Evolutionary conservation across 2,329 filamentous ascomycete genomes (phyloP), one percentile per base, ranked within the genome.

Genomic region (Stylonectria norvegica): DNA sequence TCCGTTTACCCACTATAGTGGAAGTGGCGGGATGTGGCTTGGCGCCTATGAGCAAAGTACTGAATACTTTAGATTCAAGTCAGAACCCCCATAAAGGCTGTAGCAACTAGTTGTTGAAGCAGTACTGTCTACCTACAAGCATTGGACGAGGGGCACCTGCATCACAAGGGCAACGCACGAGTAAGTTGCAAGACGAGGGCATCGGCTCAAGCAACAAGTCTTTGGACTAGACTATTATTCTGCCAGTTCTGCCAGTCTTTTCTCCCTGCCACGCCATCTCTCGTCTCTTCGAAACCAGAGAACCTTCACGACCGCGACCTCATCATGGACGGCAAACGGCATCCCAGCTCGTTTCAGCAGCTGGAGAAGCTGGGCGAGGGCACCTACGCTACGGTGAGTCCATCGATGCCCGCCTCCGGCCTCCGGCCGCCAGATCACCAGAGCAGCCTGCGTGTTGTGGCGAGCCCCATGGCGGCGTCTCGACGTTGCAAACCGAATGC

Each of bases 301-400:
- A 25, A 8, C 22, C 23, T 19, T 17, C 17, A 17, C 5, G 29
- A 15, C 34, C 30, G 34, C 28, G 38, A 15, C 35, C 33, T 50
- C 56, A 64, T 45, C 46, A 97, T 97, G 91, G 91, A 96, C 69
- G 86, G 87, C 61, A 87, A 94, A 66, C 77, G 86, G 60, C 89
- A 96, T 60, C 90, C 91, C 41, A 95, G 86, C 71, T 97, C 91
- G 48, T 98, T 98, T 75, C 91, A 97, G 78, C 93, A 97, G 81
- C 79, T 97, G 65, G 93, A 98, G 70, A 98, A 91, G 85, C 79
- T 98, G 53, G 93, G 93, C 60, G 93, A 98, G 73, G 93, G 93
- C 47, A 98, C 93, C 20, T 98, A 98, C 79, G 93, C 93, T 22
- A 98, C 93, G 22, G 93, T 95, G 75, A 60, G 82, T 54, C 31